Percentiles rank a stretch among this genome's conserved stretches.
phyloP scores from a whole-genome alignment of 2,329 filamentous ascomycete genomes.

The Penicillium sp. region DNA sequence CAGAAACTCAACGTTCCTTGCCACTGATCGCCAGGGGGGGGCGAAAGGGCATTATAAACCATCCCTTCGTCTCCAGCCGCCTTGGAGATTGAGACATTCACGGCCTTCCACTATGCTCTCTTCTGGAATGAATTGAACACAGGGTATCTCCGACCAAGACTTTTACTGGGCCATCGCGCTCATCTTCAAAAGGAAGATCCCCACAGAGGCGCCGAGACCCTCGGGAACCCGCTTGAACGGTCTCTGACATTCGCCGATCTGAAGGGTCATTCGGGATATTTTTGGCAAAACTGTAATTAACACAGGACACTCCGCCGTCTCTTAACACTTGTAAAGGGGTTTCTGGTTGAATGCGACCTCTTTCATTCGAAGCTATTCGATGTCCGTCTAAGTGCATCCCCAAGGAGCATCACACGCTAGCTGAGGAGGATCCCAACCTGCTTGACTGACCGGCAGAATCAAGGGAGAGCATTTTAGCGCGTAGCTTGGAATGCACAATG shows the following conservation, averaged over 20 bases:
- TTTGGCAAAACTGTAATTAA: neutral
- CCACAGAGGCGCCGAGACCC: neutral
- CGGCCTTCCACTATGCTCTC: neutral
- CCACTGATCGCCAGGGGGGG: neutral
- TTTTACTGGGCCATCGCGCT: neutral
- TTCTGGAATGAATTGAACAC: slow-evolving; percentile 2
- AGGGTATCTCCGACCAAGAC: slow-evolving; percentile 5
- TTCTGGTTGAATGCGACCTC: neutral
- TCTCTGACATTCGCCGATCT: neutral
- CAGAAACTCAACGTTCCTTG: neutral
- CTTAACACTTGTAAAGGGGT: too few relatives aligned
- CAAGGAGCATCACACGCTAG: neutral
- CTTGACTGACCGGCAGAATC: slow-evolving; percentile 2
- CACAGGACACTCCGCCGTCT: neutral
- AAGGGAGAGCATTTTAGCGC: neutral
- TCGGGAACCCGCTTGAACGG: neutral
- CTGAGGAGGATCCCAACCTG: neutral
- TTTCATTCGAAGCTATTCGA: neutral
- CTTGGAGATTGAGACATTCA: neutral
- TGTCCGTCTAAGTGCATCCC: neutral
- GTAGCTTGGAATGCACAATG: slow-evolving; percentile 2
- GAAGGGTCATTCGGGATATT: slow-evolving; percentile 2
- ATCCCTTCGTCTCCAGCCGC: neutral
- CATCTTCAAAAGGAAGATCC: neutral
- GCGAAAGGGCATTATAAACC: neutral